Evolutionary conservation across 352 stramenopile species (phyloP), one percentile per base, ranked within the genome.

Genomic region (Globisporangium cylindrosporum): DNA sequence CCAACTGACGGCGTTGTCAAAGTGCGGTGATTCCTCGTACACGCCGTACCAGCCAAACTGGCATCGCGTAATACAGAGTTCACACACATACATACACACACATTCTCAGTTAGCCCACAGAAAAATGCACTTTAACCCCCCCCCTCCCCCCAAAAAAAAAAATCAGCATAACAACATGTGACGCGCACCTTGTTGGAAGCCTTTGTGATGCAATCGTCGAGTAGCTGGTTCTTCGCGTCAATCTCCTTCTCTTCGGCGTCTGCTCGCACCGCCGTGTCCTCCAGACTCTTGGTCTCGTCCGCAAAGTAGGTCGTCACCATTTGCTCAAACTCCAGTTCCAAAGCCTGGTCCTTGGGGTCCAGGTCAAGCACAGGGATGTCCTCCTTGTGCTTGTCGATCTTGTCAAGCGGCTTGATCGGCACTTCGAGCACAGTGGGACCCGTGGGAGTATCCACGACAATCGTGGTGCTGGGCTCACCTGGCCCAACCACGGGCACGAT

Each of bases 21-120:
- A 84, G 76, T 86, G 65, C 15, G 74, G 72, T 5, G 69, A 55
- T 49, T 86, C 69, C 62, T 88, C 80, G 66, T 86, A 88, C 59
- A 84, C 74, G 24, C 78, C 78, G 54, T 84, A 83, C 61, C 69
- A 88, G 38, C 76, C 79, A 48, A 88, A 85, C 74, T 88, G 53
- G 14, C 38, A 48, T 18, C 38, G 38, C 25, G 70, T 7, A 59
- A n/a, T 8, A 43, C 46, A 43, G 14, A 43, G 14, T 48, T 20
- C 68, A 62, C 12, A 68, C 62, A 66, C 22, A 24, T 24, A 24
- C 22, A 24, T 24, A 70, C 18, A 60, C 15, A 29, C 25, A 67
- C 4, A 20, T 18, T 6, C 4, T 20, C 38, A 48, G 14, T 48
- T 48, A 46, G 38, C 38, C 18, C 14, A 46, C 36, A 41, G 36